Conservation (phyloP, 2,329 filamentous ascomycete genomes). For the Davidsoniella australis region DNA sequence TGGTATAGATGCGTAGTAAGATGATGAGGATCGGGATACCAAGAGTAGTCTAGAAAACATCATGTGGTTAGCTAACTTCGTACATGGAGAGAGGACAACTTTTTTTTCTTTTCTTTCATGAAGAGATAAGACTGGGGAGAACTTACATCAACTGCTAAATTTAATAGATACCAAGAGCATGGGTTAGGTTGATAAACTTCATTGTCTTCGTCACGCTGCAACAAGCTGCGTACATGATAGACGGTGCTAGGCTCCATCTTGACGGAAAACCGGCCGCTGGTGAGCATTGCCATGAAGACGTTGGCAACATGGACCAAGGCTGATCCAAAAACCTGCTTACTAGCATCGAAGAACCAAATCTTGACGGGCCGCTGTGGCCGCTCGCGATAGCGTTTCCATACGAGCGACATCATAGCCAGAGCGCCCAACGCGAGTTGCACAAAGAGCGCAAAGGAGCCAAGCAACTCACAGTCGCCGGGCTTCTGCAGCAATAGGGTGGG, state of each 20-base stretch:
- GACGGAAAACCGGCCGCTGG: conserved; percentile 64
- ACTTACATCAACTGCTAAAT: conserved; percentile 87
- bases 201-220: conserved; percentile 26
- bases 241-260: conserved; percentile 32
- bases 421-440: conserved; percentile 76
- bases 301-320: conserved; percentile 84
- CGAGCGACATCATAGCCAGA: conserved; percentile 68
- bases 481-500: conserved; percentile 13
- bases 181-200: conserved; percentile 63
- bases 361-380: conserved; percentile 80
- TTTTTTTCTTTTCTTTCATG: too few species aligned
- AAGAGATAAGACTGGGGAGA: background rate
- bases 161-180: conserved; percentile 90
- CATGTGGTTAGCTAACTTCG: conserved; percentile 1
- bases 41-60: conserved; percentile 59
- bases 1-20: conserved; percentile 63
- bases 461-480: conserved; percentile 62
- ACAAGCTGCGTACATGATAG: conserved; percentile 21
- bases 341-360: conserved; percentile 96
- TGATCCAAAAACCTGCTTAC: conserved; percentile 92
- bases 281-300: conserved; percentile 90
- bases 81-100: background rate
- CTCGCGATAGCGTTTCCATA: conserved; percentile 87
- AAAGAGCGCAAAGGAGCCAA: conserved; percentile 80
- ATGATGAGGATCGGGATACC: conserved; percentile 90